A percentile compares a stretch with the other conserved stretches of the same genome.
These are phyloP conservation scores for Trypanosoma lewisi DNA, from an alignment of 208 protist genomes.

Conservation along the genomic window DNA sequence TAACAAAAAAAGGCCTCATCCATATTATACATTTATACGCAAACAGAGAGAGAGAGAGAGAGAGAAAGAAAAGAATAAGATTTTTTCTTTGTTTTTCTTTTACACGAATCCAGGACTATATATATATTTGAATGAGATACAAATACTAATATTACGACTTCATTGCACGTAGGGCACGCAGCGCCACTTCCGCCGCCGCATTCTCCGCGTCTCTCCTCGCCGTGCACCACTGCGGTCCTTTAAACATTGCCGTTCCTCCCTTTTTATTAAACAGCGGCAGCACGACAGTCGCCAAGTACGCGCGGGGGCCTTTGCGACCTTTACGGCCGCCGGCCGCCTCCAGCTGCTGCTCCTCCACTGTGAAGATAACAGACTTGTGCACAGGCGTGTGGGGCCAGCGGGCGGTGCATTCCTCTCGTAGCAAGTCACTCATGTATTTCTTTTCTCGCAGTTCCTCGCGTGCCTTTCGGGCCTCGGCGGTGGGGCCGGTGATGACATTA, in stretches of 20 bases:
- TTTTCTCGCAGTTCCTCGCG: constrained; percentile 50
- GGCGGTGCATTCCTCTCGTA: constrained; percentile 52
- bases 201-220: constrained; percentile 50
- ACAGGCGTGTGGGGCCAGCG: constrained; percentile 74
- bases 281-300: constrained; percentile 53
- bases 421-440: constrained; percentile 54
- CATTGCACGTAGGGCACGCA: constrained; percentile 41
- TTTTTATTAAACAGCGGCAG: constrained; percentile 66
- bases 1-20: constrained; percentile 16
- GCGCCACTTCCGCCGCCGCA: constrained; percentile 46
- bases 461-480: constrained; percentile 37
- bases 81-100: too few species aligned
- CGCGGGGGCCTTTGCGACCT: constrained; percentile 44
- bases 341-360: constrained; percentile 47
- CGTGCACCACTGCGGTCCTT: constrained; percentile 47
- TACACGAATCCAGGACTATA: too few species aligned
- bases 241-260: constrained; percentile 44
- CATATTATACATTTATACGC: not conserved
- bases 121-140: too few species aligned
- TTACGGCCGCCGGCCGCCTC: constrained; percentile 37
- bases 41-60: not conserved
- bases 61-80: constrained; percentile 3
- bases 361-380: constrained; percentile 61
- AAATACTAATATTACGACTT: constrained; percentile 22
- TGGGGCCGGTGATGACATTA: constrained; percentile 57